Evolutionary conservation across 257 asterid species (phyloP).

Genomic region (Galeopsis tetrahit): DNA sequence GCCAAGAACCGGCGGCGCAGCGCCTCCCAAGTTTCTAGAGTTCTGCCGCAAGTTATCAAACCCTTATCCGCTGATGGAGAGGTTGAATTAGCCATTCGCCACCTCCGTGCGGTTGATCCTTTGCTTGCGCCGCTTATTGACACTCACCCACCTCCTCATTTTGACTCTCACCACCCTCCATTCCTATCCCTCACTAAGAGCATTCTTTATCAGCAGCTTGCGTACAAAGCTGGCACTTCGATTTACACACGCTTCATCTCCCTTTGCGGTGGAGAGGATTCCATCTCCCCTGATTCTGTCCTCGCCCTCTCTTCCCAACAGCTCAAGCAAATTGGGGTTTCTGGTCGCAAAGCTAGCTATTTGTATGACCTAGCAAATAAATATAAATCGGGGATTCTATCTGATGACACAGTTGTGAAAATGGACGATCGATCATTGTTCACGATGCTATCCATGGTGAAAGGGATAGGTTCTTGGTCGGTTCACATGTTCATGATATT

Average conservation of each 20-base stretch:
- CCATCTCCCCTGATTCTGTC: slow-evolving; percentile 69
- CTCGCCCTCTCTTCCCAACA: slow-evolving; percentile 74
- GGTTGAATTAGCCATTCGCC: slow-evolving; percentile 60
- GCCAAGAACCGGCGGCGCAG: slow-evolving; percentile 64
- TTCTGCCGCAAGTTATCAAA: slow-evolving; percentile 63
- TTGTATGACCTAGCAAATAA: slow-evolving; percentile 80
- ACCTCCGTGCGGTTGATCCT: slow-evolving; percentile 74
- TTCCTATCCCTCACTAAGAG: slow-evolving; percentile 77
- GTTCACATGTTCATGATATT: slow-evolving; percentile 98
- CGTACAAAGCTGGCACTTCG: slow-evolving; percentile 80
- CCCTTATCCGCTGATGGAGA: slow-evolving; percentile 73
- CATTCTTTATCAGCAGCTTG: slow-evolving; percentile 89
- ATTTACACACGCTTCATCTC: slow-evolving; percentile 80
- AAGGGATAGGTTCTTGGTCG: slow-evolving; percentile 98
- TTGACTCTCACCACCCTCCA: slow-evolving; percentile 65
- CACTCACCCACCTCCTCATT: slow-evolving; percentile 59
- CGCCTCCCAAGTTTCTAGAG: slow-evolving; percentile 55
- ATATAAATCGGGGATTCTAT: slow-evolving; percentile 76
- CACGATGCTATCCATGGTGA: slow-evolving; percentile 96
- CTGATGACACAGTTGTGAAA: slow-evolving; percentile 78
- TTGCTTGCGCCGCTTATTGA: slow-evolving; percentile 65
- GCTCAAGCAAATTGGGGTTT: slow-evolving; percentile 90
- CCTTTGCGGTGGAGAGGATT: slow-evolving; percentile 75
- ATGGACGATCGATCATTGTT: slow-evolving; percentile 93
- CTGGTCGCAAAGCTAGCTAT: slow-evolving; percentile 88